Conservation (phyloP, 352 stramenopile genomes). For the Pythium phragmitis region DNA sequence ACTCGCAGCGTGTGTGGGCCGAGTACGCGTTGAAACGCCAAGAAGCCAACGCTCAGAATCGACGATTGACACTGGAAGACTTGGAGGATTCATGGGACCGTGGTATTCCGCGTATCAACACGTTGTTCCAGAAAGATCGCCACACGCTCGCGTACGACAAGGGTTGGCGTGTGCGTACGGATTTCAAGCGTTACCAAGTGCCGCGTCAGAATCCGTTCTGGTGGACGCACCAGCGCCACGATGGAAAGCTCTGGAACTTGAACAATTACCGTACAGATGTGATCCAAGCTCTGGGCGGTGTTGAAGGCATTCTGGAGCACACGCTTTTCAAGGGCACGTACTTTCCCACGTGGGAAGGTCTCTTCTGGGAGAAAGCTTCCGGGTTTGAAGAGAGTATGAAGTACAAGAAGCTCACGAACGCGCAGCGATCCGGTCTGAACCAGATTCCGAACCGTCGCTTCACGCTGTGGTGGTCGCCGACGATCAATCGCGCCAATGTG, state of each 20-base stretch:
- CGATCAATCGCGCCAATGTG: slow-evolving; percentile 99
- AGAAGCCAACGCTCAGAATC: slow-evolving; percentile 99
- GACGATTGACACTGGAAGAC: slow-evolving; percentile 98
- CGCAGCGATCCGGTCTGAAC: slow-evolving; percentile 98
- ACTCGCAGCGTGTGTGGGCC: slow-evolving; percentile 99
- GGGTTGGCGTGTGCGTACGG: slow-evolving; percentile 97
- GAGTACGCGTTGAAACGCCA: slow-evolving; percentile 99
- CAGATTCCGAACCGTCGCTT: slow-evolving; percentile 99
- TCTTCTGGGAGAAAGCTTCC: slow-evolving; percentile 99
- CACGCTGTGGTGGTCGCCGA: slow-evolving; percentile 99
- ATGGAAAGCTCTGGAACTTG: slow-evolving; percentile 99
- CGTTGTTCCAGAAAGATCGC: slow-evolving; percentile 96
- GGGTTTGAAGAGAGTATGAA: slow-evolving; percentile 95
- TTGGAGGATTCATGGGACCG: slow-evolving; percentile 99
- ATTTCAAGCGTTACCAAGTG: slow-evolving; percentile 99
- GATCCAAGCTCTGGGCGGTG: slow-evolving; percentile 99
- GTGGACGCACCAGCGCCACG: slow-evolving; percentile 98
- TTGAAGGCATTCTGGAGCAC: slow-evolving; percentile 99
- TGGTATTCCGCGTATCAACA: slow-evolving; percentile 97
- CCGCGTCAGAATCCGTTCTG: slow-evolving; percentile 98
- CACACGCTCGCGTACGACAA: slow-evolving; percentile 99
- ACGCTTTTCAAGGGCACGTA: slow-evolving; percentile 99
- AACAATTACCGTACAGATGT: slow-evolving; percentile 99
- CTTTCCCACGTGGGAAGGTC: slow-evolving; percentile 99
- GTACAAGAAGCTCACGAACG: slow-evolving; percentile 99